Percentiles rank a stretch among this genome's conserved stretches.
Evolutionary conservation across 768 basidiomycete genomes (phyloP).

Genomic region (Candolleomyces eurysporus): DNA sequence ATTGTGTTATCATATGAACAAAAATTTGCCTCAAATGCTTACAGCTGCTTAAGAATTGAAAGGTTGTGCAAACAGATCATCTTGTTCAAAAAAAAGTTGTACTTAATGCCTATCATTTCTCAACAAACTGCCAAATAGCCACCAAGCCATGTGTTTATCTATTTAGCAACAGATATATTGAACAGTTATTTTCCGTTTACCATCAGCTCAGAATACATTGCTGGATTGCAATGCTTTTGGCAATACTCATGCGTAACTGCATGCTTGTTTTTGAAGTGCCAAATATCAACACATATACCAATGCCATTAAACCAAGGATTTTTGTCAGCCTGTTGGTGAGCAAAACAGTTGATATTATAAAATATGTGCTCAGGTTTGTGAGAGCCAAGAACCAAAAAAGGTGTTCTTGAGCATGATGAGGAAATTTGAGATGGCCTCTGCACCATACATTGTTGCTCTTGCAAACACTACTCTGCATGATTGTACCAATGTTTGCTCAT

Average conservation of each 20-base stretch:
- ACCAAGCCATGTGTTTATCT: constrained; percentile 33
- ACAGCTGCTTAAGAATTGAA: too few species aligned
- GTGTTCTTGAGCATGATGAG: constrained; percentile 9
- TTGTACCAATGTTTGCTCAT: constrained; percentile 17
- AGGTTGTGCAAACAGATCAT: constrained; percentile 20
- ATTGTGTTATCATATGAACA: too few species aligned
- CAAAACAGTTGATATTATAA: constrained; percentile 11
- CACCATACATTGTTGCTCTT: constrained; percentile 17
- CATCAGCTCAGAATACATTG: constrained; percentile 15
- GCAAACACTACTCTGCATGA: constrained; percentile 17
- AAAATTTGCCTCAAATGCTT: too few species aligned
- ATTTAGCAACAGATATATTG: constrained; percentile 27
- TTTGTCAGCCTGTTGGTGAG: neutral
- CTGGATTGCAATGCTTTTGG: constrained; percentile 18
- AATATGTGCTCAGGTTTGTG: constrained; percentile 7
- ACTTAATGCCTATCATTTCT: constrained; percentile 28
- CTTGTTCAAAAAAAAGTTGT: constrained; percentile 37
- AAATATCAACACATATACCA: constrained; percentile 18
- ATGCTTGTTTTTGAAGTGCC: constrained; percentile 15
- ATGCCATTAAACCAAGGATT: constrained; percentile 11
- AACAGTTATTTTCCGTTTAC: constrained; percentile 13
- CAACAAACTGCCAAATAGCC: constrained; percentile 29
- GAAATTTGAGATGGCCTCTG: constrained; percentile 16
- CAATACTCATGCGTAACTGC: constrained; percentile 13
- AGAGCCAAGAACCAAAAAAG: constrained; percentile 2